Evolutionary conservation across 2,329 filamentous ascomycete species (phyloP).

Genomic region (Plenodomus lindquistii): DNA sequence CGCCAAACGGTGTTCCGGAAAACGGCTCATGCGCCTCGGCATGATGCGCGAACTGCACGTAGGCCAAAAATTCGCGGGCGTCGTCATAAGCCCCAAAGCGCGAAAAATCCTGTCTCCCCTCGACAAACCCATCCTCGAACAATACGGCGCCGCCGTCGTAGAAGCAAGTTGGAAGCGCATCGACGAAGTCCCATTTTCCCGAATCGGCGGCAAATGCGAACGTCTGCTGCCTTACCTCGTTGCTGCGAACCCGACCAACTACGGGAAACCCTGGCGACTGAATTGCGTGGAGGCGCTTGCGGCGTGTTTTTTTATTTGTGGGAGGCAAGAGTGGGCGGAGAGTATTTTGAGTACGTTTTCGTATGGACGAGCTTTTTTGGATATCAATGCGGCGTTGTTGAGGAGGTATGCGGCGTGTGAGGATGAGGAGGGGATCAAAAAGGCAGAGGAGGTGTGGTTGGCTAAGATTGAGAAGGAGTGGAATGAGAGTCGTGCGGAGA

Average conservation of each 20-base stretch:
- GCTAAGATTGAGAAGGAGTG: constrained; percentile 89
- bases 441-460: constrained; percentile 85
- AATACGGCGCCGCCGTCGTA: constrained; percentile 91
- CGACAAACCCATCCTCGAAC: constrained; percentile 78
- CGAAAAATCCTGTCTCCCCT: constrained; percentile 83
- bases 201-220: constrained; percentile 93
- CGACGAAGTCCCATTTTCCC: constrained; percentile 84
- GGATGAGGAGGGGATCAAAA: constrained; percentile 81
- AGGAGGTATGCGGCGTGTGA: constrained; percentile 83
- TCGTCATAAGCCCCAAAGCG: constrained; percentile 94
- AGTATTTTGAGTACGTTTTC: constrained; percentile 81
- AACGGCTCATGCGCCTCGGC: constrained; percentile 87
- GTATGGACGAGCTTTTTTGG: constrained; percentile 84
- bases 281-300: constrained; percentile 96
- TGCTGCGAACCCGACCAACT: constrained; percentile 95
- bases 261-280: constrained; percentile 90
- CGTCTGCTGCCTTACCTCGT: constrained; percentile 85
- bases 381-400: constrained; percentile 84
- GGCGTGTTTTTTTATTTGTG: constrained; percentile 90
- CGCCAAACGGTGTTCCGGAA: constrained; percentile 93
- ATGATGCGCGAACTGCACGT: constrained; percentile 92
- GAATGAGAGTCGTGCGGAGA: constrained; percentile 71
- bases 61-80: constrained; percentile 87
- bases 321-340: constrained; percentile 87
- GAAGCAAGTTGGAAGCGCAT: constrained; percentile 97